Percentiles rank a stretch among this genome's conserved stretches.
These are phyloP conservation scores for Nakaseomyces delphensis DNA, from an alignment of 1,139 yeast genomes.

Conservation along the genomic window DNA sequence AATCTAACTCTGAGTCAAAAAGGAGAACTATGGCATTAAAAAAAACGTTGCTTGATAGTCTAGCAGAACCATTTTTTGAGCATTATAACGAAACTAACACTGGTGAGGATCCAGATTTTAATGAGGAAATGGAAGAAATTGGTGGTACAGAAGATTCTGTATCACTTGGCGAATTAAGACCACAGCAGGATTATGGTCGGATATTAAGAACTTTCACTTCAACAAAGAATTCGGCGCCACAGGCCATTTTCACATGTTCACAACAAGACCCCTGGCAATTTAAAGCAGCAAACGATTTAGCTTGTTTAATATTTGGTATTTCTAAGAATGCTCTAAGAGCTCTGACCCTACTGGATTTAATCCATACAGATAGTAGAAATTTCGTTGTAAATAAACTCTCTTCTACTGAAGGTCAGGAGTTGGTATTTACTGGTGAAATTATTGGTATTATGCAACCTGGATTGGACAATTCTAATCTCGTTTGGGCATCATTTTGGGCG, in stretches of 20 bases:
- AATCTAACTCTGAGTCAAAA: conserved; percentile 2
- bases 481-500: conserved; percentile 87
- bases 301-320: conserved; percentile 80
- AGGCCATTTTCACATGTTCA: conserved; percentile 80
- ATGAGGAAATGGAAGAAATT: conserved; percentile 10
- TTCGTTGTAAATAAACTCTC: conserved; percentile 53
- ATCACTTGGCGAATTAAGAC: conserved; percentile 13
- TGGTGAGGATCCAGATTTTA: conserved; percentile 13
- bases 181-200: conserved; percentile 23
- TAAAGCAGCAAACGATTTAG: conserved; percentile 81
- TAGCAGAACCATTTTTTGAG: conserved; percentile 70
- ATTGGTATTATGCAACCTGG: conserved; percentile 43
- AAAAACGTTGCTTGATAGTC: conserved; percentile 50
- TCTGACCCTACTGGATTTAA: conserved; percentile 62
- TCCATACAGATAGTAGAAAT: conserved; percentile 64
- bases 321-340: conserved; percentile 56
- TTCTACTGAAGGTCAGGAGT: conserved; percentile 34
- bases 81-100: conserved; percentile 23
- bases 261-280: conserved; percentile 68
- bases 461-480: conserved; percentile 37
- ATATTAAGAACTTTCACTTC: conserved; percentile 52
- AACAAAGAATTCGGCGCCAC: conserved; percentile 62
- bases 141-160: conserved; percentile 10
- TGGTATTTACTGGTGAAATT: conserved; percentile 49
- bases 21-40: conserved; percentile 30